Base-by-base conservation (phyloP, 345 rosid genomes). In the Pistacia atlantica region DNA sequence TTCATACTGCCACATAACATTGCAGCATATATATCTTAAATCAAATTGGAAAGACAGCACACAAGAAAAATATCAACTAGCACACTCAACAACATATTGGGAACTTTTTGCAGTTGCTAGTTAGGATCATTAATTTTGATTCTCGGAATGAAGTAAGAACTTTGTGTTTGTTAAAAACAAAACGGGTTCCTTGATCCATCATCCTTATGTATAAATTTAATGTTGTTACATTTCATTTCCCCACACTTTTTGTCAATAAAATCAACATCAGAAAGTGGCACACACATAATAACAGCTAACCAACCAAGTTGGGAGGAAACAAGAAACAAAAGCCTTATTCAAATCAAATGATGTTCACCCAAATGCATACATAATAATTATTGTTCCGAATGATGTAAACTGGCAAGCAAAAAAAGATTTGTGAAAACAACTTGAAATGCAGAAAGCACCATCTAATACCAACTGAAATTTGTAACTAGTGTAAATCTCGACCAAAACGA, bases 1-100 rank as follows among this genome's bases (percentile, higher is more conserved):
- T 72, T 95, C 98, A 54, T 91, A 95, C 98, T 93, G 88, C 73
- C 56, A 68, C 74, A 62, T 52, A 61, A 73, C 9, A 37, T 14
- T 42, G 9, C 4, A 4, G 38, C 73, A 55, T 37, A 45, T 64
- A 60, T 37, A 45, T 45, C 37, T 55, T 16, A 71, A 64, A 16
- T 28, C 8, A 77, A 68, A 8, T 49, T 35, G 28, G 22, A 59
- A 37, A 10, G 12, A 28, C 59, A 31, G 46, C 46, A 61, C 14
- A 25, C 20, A 9, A 46, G 54, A 2, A 37, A 64, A 37, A 5
- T 11, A 46, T 25, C 16, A 18, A 31, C 5, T 14, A 5, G 71
- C 42, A 8, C 7, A 61, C 6, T 46, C 71, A 46, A 63, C 35
- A n/a, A 11, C 11, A 37, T 54, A 33, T 12, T 25, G 22, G 0